A percentile compares a stretch with the other conserved stretches of the same genome.
phyloP scores from a whole-genome alignment of 2,329 filamentous ascomycete species.

The Sphaerostilbella broomeana region DNA sequence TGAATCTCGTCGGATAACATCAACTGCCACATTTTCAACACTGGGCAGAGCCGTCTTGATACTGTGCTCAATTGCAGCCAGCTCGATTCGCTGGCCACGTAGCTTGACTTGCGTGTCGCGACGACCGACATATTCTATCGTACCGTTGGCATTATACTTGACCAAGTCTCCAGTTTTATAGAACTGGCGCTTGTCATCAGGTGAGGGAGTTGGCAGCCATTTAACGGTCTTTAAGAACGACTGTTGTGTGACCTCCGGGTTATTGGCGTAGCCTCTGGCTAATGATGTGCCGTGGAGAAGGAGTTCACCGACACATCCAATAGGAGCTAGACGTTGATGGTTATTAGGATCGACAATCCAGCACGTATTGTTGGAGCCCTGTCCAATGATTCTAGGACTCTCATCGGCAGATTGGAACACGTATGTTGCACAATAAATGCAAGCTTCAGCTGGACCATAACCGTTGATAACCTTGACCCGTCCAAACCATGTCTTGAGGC shows the following conservation, averaged over 20 bases:
- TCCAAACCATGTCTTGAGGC: slow-evolving; percentile 7
- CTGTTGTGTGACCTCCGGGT: neutral
- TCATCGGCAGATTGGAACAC: neutral
- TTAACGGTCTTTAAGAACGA: neutral
- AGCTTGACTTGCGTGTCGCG: neutral
- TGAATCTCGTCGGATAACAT: neutral
- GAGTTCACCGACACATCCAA: slow-evolving; percentile 3
- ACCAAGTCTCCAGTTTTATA: neutral
- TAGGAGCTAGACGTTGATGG: neutral
- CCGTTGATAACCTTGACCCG: slow-evolving; percentile 12
- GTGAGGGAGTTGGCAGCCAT: neutral
- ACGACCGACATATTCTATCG: neutral
- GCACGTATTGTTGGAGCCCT: neutral
- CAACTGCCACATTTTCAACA: slow-evolving; percentile 1
- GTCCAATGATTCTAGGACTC: slow-evolving; percentile 1
- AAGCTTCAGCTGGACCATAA: slow-evolving; percentile 15
- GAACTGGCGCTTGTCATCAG: neutral
- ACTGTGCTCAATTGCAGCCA: slow-evolving; percentile 5
- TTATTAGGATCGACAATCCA: neutral
- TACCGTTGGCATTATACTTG: neutral
- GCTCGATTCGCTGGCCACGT: neutral
- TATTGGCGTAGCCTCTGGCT: slow-evolving; percentile 4
- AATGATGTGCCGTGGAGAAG: too few species aligned
- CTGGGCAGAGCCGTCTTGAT: neutral
- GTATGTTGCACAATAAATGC: slow-evolving; percentile 1